Evolutionary conservation across 83 land plant species (phyloP).

Genomic region (Larix sibirica): DNA sequence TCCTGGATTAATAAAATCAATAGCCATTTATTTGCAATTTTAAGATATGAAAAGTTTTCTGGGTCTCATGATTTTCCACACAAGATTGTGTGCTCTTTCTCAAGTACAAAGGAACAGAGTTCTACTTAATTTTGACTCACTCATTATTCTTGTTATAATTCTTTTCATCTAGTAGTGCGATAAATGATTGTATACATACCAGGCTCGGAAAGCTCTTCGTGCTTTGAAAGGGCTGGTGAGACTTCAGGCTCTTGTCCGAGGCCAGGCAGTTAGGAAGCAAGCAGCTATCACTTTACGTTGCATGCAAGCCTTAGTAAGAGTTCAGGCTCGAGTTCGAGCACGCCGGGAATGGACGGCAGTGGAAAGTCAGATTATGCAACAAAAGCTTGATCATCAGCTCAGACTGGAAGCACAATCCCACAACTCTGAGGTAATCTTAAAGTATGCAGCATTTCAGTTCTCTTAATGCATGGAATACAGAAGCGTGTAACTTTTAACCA

Average conservation of each 20-base stretch:
- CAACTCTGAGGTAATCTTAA: neutral
- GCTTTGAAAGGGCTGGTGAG: constrained; percentile 83
- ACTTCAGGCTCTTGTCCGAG: constrained; percentile 78
- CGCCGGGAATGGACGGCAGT: constrained; percentile 40
- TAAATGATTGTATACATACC: constrained; percentile 5
- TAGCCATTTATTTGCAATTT: too few species aligned
- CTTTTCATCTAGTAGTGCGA: neutral
- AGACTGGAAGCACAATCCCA: neutral
- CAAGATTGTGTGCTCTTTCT: neutral
- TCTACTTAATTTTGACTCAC: neutral
- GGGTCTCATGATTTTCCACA: neutral
- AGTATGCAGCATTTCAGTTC: too few species aligned
- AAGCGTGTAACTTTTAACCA: neutral
- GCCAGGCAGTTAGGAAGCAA: constrained; percentile 76
- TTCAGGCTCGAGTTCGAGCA: constrained; percentile 71
- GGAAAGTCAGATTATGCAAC: constrained; percentile 22
- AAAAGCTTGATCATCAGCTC: constrained; percentile 12
- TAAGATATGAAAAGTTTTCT: neutral
- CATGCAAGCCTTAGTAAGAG: constrained; percentile 79
- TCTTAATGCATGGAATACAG: neutral
- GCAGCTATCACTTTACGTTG: constrained; percentile 79
- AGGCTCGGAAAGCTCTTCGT: constrained; percentile 76
- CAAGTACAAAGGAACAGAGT: neutral
- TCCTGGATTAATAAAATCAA: too few species aligned
- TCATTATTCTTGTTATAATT: neutral